A percentile compares a stretch with the other conserved stretches of the same genome.
Evolutionary conservation across 108 stramenopile genomes (phyloP).

Genomic region (Skeletonema potamos): DNA sequence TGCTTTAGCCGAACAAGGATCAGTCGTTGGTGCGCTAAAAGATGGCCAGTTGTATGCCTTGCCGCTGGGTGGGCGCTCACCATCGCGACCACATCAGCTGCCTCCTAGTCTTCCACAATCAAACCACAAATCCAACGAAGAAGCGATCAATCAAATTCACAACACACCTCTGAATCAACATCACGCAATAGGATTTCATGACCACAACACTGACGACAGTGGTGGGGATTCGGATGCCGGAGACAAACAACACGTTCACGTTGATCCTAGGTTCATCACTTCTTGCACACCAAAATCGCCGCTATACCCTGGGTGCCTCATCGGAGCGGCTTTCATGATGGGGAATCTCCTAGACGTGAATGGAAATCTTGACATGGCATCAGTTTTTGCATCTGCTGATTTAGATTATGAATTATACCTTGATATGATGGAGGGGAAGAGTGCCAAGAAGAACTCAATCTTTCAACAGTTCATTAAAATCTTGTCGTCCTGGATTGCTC

Average conservation of each 20-base stretch:
- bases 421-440: conserved; percentile 42
- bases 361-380: conserved; percentile 39
- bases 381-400: conserved; percentile 44
- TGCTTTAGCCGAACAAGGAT: conserved; percentile 23
- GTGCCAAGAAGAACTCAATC: conserved; percentile 26
- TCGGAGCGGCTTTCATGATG: conserved; percentile 41
- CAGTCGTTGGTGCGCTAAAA: conserved; percentile 65
- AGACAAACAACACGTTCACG: conserved; percentile 37
- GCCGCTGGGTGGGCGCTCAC: conserved; percentile 52
- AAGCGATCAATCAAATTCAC: background rate
- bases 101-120: conserved; percentile 38
- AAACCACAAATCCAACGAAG: conserved; percentile 2
- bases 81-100: conserved; percentile 8
- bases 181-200: conserved; percentile 41
- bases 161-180: conserved; percentile 20
- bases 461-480: conserved; percentile 50
- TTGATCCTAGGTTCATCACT: conserved; percentile 9
- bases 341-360: conserved; percentile 32
- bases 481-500: conserved; percentile 84
- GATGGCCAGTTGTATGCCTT: conserved; percentile 82
- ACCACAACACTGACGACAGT: conserved; percentile 6
- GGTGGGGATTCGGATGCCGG: conserved; percentile 29
- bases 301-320: conserved; percentile 44
- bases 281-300: conserved; percentile 41
- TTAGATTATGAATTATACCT: conserved; percentile 47